Base-by-base conservation (phyloP, 2,329 filamentous ascomycete species). In the Ceratocystis lukuohia region DNA sequence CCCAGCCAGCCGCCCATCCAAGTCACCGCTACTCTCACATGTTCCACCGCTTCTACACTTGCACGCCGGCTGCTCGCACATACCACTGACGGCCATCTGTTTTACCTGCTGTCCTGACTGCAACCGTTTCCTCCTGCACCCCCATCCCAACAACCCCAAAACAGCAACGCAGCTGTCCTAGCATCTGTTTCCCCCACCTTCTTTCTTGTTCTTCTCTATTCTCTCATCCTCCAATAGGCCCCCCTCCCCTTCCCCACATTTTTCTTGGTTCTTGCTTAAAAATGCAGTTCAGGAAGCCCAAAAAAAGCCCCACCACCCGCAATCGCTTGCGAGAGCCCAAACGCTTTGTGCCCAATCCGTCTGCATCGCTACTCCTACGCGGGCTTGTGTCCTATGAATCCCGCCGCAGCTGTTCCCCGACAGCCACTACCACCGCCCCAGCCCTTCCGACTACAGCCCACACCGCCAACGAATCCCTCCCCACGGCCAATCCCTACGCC, bases 201-300 rank as follows among this genome's bases (percentile, higher is more conserved):
- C 48, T 50, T 41, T 62, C 61, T 46, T 28, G 17, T 46, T 50
- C 62, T 64, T 22, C 45, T 28, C 12, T n/a, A 48, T 50, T 50
- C 46, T 37, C 46, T 56, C 12, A 3, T 64, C 48, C 53, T 53
- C 48, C 28, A 28, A 20, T 66, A 25, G 8, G 33, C 25, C 6
- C 61, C 37, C 28, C 37, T n/a, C 15, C 22, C n/a, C 28, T 30
- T 12, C 59, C 33, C 44, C 57, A 41, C n/a, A 15, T 59, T 57
- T 15, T n/a, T 28, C 17, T 63, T 22, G 53, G 22, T 65, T 65
- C 48, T 46, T 25, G 20, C 37, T 22, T 3, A 20, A 46, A 5
- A 25, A 66, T 66, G 65, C 20, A 33, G 30, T 53, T 62, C 30
- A 62, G 45, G 65, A 48, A 46, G n/a, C 12, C 44, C 28, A 66